phyloP scores from a whole-genome alignment of 1,284 basidiomycete species.

The Rhodotorula sp. region DNA sequence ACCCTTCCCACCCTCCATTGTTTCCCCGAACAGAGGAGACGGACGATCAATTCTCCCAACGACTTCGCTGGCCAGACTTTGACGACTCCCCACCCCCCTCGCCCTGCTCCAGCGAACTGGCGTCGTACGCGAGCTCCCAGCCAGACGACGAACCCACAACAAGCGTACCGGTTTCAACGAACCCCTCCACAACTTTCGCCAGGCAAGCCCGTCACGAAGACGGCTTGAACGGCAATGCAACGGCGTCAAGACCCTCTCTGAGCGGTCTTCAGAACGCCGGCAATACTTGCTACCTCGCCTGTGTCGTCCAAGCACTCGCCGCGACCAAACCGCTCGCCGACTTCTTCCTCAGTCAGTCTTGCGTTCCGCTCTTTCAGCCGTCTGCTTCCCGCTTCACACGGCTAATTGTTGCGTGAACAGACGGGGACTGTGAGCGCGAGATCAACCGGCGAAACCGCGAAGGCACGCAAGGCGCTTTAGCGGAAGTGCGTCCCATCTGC shows the following conservation, averaged over 20 bases:
- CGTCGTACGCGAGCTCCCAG: too few relatives aligned
- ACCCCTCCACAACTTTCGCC: background rate
- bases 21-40: too few relatives aligned
- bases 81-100: too few relatives aligned
- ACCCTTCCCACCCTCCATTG: too few relatives aligned
- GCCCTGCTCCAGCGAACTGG: too few relatives aligned
- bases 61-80: too few relatives aligned
- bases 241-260: constrained; percentile 46
- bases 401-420: constrained; percentile 51
- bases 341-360: constrained; percentile 72
- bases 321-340: constrained; percentile 83
- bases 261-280: constrained; percentile 91
- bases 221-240: too few relatives aligned
- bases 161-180: too few relatives aligned
- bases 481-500: constrained; percentile 67
- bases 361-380: background rate
- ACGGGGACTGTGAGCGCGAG: constrained; percentile 79
- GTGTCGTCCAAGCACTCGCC: constrained; percentile 88
- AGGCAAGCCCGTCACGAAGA: background rate
- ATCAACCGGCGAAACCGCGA: constrained; percentile 84
- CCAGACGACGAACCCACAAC: too few relatives aligned
- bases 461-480: constrained; percentile 81
- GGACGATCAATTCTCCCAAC: too few relatives aligned
- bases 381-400: background rate
- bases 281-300: constrained; percentile 99